Evolutionary conservation across 2,329 filamentous ascomycete species (phyloP).

Genomic region (Pochonia chlamydosporia): DNA sequence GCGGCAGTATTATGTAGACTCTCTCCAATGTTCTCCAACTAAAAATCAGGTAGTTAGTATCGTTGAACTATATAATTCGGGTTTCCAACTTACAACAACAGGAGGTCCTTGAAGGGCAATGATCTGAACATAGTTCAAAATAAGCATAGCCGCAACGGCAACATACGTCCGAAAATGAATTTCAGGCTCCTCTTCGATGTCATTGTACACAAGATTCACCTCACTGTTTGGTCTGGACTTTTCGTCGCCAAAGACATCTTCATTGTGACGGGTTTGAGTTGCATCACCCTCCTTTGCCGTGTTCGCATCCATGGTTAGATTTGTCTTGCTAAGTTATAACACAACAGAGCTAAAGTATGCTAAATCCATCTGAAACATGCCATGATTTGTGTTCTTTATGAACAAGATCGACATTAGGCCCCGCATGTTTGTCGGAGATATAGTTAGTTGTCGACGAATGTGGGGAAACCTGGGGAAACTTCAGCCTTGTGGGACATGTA

Average conservation of each 20-base stretch:
- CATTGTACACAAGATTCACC: not conserved
- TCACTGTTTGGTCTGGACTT: not conserved
- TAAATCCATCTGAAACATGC: too few species aligned
- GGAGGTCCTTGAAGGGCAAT: slow-evolving; percentile 4
- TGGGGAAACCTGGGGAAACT: too few species aligned
- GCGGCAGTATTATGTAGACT: too few species aligned
- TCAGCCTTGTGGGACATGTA: too few species aligned
- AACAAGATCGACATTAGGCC: too few species aligned
- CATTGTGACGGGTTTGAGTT: not conserved
- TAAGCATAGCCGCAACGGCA: slow-evolving; percentile 3
- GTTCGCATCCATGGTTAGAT: not conserved
- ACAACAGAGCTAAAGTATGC: too few species aligned
- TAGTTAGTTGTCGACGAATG: too few species aligned
- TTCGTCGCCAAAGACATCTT: not conserved
- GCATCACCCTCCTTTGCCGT: not conserved
- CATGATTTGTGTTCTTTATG: too few species aligned
- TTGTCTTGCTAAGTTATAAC: too few species aligned
- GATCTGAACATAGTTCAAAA: slow-evolving; percentile 4
- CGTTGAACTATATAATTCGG: not conserved
- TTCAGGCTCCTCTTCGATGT: slow-evolving; percentile 2
- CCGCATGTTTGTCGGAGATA: too few species aligned
- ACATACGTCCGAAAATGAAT: slow-evolving; percentile 1
- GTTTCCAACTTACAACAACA: slow-evolving; percentile 1
- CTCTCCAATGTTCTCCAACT: too few species aligned
- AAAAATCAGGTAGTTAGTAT: too few species aligned